Evolutionary conservation across 2,329 filamentous ascomycete species (phyloP).

Genomic region (Colletotrichum camelliae): DNA sequence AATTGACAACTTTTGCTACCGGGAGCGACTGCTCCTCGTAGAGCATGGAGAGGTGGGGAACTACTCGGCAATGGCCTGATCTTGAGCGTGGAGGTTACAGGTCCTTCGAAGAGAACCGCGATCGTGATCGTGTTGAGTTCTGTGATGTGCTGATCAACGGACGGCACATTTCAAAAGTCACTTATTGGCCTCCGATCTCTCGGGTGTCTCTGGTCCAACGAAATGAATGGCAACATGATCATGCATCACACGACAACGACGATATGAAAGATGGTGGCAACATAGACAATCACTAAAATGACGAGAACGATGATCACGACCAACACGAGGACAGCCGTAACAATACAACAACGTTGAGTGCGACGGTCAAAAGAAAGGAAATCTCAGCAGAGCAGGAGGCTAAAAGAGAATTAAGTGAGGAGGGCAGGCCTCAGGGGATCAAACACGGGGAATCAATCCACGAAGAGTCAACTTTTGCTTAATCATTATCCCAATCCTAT

Average conservation of each 20-base stretch:
- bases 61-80: too few species aligned
- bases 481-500: neutral
- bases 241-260: neutral
- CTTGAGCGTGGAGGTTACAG: too few species aligned
- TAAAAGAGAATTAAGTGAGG: neutral
- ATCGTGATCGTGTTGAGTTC: too few species aligned
- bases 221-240: too few species aligned
- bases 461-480: neutral
- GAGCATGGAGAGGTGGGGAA: too few species aligned
- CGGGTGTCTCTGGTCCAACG: too few species aligned
- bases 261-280: neutral
- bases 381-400: neutral
- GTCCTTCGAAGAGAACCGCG: too few species aligned
- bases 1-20: neutral
- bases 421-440: neutral
- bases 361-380: neutral
- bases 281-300: neutral
- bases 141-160: too few species aligned
- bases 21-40: too few species aligned
- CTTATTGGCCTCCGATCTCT: too few species aligned
- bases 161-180: too few species aligned
- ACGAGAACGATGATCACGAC: neutral
- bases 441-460: neutral
- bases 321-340: neutral
- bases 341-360: neutral